phyloP scores from a whole-genome alignment of 2,329 filamentous ascomycete genomes.

The Dactylellina sp. region DNA sequence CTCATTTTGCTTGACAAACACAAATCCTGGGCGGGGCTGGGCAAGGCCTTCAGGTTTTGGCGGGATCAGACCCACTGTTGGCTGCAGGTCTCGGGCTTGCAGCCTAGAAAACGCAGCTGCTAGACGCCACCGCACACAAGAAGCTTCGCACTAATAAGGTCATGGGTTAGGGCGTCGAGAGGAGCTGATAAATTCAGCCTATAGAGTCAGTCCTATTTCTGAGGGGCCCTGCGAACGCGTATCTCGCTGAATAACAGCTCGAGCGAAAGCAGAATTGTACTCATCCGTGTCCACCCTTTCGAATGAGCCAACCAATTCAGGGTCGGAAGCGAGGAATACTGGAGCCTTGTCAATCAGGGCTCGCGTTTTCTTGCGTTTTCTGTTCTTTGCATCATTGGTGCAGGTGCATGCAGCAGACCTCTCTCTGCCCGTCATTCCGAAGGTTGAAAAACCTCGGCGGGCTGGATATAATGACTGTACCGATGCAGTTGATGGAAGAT shows the following conservation, averaged over 20 bases:
- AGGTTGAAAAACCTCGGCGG: too few species aligned
- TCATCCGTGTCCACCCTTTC: background rate
- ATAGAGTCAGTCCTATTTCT: constrained; percentile 1
- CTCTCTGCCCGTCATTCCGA: too few species aligned
- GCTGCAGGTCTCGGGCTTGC: constrained; percentile 19
- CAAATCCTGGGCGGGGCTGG: constrained; percentile 26
- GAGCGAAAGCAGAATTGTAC: constrained; percentile 8
- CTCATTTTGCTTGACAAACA: constrained; percentile 22
- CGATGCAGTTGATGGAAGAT: background rate
- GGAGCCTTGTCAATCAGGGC: constrained; percentile 16
- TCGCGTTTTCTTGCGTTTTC: constrained; percentile 35
- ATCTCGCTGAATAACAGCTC: background rate
- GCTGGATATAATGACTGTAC: too few species aligned
- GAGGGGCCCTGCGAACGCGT: background rate
- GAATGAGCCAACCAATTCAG: constrained; percentile 1
- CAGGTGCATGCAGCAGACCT: background rate
- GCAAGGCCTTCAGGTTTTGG: constrained; percentile 27
- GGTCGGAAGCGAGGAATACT: constrained; percentile 15
- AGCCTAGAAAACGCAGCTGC: constrained; percentile 34
- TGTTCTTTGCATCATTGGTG: background rate
- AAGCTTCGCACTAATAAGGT: background rate
- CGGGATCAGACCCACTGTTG: constrained; percentile 32
- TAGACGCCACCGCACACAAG: constrained; percentile 23
- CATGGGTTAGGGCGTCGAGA: constrained; percentile 3
- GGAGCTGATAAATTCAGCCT: constrained; percentile 1